phyloP scores from a whole-genome alignment of 345 rosid genomes.

The Eucalyptus sp. region DNA sequence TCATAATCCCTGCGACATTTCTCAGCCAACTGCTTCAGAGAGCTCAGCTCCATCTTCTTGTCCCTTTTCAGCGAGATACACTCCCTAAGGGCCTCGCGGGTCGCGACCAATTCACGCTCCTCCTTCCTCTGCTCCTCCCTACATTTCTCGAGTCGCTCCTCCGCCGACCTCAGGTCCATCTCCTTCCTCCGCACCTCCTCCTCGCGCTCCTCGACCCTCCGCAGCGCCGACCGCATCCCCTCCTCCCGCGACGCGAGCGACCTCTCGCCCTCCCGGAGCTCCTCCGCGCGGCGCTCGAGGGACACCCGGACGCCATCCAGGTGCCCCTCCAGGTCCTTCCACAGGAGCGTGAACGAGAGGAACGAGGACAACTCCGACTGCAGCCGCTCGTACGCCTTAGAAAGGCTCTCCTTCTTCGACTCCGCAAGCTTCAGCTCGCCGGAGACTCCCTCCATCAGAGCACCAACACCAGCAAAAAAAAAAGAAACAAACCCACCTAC shows the following conservation, averaged over 20 bases:
- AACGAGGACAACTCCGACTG: neutral
- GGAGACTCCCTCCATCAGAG: neutral
- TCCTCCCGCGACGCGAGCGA: neutral
- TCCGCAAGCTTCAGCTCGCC: neutral
- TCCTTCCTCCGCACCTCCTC: neutral
- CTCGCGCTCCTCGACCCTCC: neutral
- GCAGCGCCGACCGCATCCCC: neutral
- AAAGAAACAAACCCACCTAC: neutral
- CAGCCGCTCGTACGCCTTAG: neutral
- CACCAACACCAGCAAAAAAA: neutral
- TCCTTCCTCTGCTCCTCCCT: neutral
- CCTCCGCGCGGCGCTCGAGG: neutral
- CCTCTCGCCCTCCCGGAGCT: neutral
- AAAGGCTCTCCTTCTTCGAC: neutral
- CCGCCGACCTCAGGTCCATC: neutral
- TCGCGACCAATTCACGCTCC: neutral
- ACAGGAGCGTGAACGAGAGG: neutral
- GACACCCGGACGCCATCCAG: neutral
- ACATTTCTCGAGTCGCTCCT: neutral
- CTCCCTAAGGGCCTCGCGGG: neutral
- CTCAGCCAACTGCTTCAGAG: neutral
- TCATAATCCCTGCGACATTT: neutral
- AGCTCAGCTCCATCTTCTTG: neutral
- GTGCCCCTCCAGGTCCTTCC: constrained; percentile 1
- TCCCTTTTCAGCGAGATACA: neutral